Base-by-base conservation (phyloP, 176 grass and related monocot species). In the Elaeis guineensis region DNA sequence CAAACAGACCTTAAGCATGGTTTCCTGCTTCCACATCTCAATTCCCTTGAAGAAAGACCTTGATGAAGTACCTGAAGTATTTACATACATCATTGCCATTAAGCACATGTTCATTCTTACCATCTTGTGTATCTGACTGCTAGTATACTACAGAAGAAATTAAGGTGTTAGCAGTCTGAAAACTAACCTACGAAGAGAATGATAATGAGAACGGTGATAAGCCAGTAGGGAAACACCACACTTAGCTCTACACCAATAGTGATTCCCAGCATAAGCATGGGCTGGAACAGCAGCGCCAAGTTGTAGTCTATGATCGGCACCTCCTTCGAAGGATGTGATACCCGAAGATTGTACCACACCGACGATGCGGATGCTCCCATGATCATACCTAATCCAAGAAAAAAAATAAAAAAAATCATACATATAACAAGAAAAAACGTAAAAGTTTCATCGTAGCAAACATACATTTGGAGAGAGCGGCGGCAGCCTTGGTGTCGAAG, bases 241-340 rank as follows among this genome's bases (percentile, higher is more conserved):
- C 94, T 98, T 48, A 98, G 88, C 64, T 98, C 88, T 52, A 98
- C 94, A 1, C 94, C 94, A 30, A 93, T 74, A 51, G 94, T 98
- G 80, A 98, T 98, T 22, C 94, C 94, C 63, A 98, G 82, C 94
- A 98, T 86, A 35, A 98, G 88, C 85, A 93, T 89, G 51, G 94
- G 94, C 83, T 98, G 94, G 80, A 98, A 98, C 62, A 98, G 76
- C 71, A 98, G 50, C 12, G 88, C 77, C 20, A 98, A 84, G 24
- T 83, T 89, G 71, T 98, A 98, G 82, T 98, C 94, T 67, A 98
- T 72, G 21, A 98, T 79, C 0, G 94, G 88, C 23, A 76, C 88
- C 63, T 98, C 82, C 82, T 89, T 98, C 57, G 59, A 78, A 51
- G 94, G 94, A 63, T 98, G 94, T 53, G 87, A 50, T 50, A 98